These are phyloP conservation scores for Hyaloperonospora brassicae DNA, from an alignment of 352 stramenopile genomes.

Conservation along the genomic window DNA sequence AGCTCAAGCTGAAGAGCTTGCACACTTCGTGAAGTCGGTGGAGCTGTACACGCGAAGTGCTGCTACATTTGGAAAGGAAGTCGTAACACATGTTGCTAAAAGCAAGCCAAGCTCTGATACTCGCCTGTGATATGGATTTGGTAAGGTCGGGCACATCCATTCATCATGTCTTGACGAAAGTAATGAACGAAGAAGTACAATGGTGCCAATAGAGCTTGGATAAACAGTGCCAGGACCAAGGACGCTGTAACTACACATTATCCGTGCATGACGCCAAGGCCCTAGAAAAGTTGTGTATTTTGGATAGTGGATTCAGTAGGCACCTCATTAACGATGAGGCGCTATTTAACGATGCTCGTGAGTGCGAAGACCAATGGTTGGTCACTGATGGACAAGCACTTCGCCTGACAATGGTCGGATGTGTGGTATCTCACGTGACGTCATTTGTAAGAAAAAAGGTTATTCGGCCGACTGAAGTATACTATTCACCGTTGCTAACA, in stretches of 20 bases:
- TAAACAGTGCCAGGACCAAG: not conserved
- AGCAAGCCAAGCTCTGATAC: not conserved
- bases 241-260: not conserved
- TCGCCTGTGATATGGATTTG: not conserved
- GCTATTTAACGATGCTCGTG: not conserved
- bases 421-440: not conserved
- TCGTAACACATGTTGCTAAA: not conserved
- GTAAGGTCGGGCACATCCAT: not conserved
- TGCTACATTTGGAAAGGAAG: not conserved
- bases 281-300: too few species aligned
- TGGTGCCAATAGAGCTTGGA: not conserved
- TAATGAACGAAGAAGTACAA: not conserved
- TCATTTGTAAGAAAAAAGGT: not conserved
- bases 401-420: not conserved
- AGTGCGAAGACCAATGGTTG: not conserved
- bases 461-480: not conserved
- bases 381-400: not conserved
- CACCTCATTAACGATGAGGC: not conserved
- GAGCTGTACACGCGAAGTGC: slow-evolving; percentile 1
- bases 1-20: too few species aligned
- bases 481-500: not conserved
- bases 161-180: not conserved
- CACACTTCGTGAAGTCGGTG: not conserved
- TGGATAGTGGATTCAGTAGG: too few species aligned
- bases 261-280: not conserved